Evolutionary conservation across 345 rosid genomes (phyloP).

Genomic region (Aquilaria malaccensis): DNA sequence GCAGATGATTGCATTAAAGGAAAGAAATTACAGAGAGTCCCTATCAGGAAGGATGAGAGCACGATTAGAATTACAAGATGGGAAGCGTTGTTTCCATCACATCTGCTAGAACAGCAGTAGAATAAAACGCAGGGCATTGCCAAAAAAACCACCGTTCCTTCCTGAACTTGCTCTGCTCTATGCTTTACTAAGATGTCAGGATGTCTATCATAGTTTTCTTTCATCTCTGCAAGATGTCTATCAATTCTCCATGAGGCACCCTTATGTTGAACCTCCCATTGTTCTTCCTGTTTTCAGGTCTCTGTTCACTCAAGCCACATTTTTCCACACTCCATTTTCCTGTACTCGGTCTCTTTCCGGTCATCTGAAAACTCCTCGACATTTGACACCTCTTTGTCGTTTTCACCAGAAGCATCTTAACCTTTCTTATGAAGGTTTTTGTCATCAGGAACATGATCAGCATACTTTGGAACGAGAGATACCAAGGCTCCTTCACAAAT

Average conservation of each 20-base stretch:
- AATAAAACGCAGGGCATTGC: conserved; percentile 18
- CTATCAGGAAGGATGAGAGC: too few relatives aligned
- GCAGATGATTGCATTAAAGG: too few relatives aligned
- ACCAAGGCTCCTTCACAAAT: too few relatives aligned
- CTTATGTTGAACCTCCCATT: conserved; percentile 40
- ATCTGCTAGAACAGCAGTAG: too few relatives aligned
- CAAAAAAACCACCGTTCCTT: conserved; percentile 9
- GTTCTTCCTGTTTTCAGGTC: conserved; percentile 33
- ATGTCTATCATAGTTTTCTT: conserved; percentile 4
- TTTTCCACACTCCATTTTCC: conserved; percentile 60
- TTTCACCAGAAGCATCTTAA: conserved; percentile 91
- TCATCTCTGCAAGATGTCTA: conserved; percentile 27
- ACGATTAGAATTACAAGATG: too few relatives aligned
- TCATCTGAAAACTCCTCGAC: conserved; percentile 94
- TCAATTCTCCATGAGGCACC: conserved; percentile 33
- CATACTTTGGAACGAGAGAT: too few relatives aligned
- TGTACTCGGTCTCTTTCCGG: conserved; percentile 81
- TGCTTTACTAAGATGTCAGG: too few relatives aligned
- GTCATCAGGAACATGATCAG: conserved; percentile 28
- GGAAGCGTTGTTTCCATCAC: too few relatives aligned
- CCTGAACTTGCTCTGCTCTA: too few relatives aligned
- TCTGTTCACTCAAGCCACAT: conserved; percentile 49
- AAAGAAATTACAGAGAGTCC: too few relatives aligned
- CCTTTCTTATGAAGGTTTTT: conserved; percentile 80
- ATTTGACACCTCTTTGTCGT: conserved; percentile 80